Base-by-base conservation (phyloP, 306 rosid species). In the Parietaria judaica region DNA sequence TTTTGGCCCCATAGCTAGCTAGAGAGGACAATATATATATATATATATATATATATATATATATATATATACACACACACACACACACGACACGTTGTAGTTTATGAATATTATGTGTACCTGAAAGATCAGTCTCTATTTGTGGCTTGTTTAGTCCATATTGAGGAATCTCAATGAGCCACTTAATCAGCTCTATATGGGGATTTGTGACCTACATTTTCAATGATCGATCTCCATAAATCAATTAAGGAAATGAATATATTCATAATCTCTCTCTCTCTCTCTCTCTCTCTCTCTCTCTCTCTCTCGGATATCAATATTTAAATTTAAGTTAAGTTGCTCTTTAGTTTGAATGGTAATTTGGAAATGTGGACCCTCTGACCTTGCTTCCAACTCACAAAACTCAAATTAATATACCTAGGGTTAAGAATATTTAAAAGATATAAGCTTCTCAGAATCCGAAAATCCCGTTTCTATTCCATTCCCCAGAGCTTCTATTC, bases 401-500 rank as follows among this genome's bases (percentile, higher is more conserved):
- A 44, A 64, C 49, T 71, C 60, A 60, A 76, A 78, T 68, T 58
- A 54, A 44, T 70, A 84, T 71, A 70, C 73, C 64, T 64, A 51
- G 60, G 53, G 53, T n/a, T 53, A 70, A 73, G 72, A 61, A 66
- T 69, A 31, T 68, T 38, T 65, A 83, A 31, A 72, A 75, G 83
- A 62, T 58, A 65, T 38, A 61, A 72, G 77, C 54, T 68, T 85
- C 95, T 88, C 72, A 79, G 74, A 82, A 83, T 86, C 79, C 79
- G 72, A 79, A 84, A 86, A 84, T 88, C 89, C 97, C 60, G 99
- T 81, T 94, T 94, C 99, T 86, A 94, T 94, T 94, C 99, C 97
- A 86, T 94, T 94, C 94, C 72, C 95, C 95, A 86, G 72, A 86
- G 90, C 79, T 94, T 94, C 99, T 94, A 94, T 88, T 94, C 99